Evolutionary conservation across 2,329 filamentous ascomycete species (phyloP).

Genomic region (Hypoxylon rubiginosum): DNA sequence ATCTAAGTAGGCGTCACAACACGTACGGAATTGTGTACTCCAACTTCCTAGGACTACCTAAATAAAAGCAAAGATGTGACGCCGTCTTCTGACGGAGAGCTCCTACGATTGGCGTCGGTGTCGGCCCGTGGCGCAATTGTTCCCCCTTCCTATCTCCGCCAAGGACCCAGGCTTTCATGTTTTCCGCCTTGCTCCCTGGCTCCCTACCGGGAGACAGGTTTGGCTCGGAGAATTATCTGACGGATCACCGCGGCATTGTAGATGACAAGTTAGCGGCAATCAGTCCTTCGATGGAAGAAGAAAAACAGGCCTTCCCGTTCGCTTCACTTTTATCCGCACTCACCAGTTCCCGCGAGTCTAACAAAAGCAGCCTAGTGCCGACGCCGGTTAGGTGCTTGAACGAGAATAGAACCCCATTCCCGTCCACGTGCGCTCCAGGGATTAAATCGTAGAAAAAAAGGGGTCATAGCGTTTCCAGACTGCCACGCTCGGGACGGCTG

Average conservation of each 20-base stretch:
- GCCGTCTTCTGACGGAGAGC: conserved; percentile 14
- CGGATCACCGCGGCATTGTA: conserved; percentile 28
- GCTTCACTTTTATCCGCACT: conserved; percentile 17
- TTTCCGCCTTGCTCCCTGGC: conserved; percentile 20
- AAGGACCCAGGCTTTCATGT: conserved; percentile 9
- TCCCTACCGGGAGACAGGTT: conserved; percentile 13
- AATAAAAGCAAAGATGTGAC: conserved; percentile 4
- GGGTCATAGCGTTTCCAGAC: conserved; percentile 34
- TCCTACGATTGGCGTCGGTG: conserved; percentile 10
- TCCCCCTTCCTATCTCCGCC: not conserved
- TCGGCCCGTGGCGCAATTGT: conserved; percentile 24
- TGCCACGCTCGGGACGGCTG: conserved; percentile 6
- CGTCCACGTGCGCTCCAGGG: conserved; percentile 40
- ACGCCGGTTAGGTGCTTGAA: conserved; percentile 5
- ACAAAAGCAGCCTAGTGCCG: conserved; percentile 24
- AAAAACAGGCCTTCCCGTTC: conserved; percentile 2
- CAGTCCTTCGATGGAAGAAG: conserved; percentile 3
- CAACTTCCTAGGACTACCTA: not conserved
- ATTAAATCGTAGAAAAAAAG: conserved; percentile 22
- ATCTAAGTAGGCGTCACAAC: not conserved
- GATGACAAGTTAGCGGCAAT: conserved; percentile 18
- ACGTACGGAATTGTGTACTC: not conserved
- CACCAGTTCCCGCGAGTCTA: not conserved
- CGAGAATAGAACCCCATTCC: conserved; percentile 23
- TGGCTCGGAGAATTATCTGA: conserved; percentile 35